These are phyloP conservation scores for Mariannaea sp. DNA, from an alignment of 2,329 filamentous ascomycete genomes.

Conservation along the genomic window DNA sequence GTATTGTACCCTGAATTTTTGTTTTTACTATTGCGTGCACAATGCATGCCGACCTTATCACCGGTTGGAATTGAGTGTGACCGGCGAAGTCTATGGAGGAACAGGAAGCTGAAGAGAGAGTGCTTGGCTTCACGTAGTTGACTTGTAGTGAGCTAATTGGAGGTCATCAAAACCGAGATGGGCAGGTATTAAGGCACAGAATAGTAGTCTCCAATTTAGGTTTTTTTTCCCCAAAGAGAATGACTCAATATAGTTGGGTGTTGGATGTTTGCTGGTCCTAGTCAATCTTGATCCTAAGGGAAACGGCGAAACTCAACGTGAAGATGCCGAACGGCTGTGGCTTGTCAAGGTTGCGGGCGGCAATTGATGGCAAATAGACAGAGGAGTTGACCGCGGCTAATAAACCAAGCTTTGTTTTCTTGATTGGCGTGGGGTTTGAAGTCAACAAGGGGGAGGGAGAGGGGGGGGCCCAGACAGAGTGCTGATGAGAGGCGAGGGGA, in stretches of 20 bases:
- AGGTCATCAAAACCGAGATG: neutral
- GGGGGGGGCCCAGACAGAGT: neutral
- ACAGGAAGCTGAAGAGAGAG: neutral
- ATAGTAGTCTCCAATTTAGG: too few species aligned
- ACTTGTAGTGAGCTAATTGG: neutral
- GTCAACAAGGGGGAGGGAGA: neutral
- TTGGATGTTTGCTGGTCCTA: too few species aligned
- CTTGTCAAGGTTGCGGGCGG: neutral
- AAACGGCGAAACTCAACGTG: neutral
- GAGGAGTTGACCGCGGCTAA: neutral
- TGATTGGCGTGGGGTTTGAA: conserved; percentile 5
- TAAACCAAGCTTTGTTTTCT: neutral
- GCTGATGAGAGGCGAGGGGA: conserved; percentile 1
- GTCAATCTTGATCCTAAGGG: too few species aligned
- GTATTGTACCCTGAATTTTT: too few species aligned
- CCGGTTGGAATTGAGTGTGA: neutral
- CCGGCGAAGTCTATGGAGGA: neutral
- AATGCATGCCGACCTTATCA: conserved; percentile 8
- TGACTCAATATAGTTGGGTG: too few species aligned
- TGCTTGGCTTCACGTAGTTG: neutral
- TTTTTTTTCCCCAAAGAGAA: too few species aligned
- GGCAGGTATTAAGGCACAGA: neutral
- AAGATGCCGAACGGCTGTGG: neutral
- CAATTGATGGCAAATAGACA: neutral
- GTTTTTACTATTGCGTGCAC: too few species aligned